Base-by-base conservation (phyloP, 2,329 filamentous ascomycete species). In the Cladophialophora bantiana region DNA sequence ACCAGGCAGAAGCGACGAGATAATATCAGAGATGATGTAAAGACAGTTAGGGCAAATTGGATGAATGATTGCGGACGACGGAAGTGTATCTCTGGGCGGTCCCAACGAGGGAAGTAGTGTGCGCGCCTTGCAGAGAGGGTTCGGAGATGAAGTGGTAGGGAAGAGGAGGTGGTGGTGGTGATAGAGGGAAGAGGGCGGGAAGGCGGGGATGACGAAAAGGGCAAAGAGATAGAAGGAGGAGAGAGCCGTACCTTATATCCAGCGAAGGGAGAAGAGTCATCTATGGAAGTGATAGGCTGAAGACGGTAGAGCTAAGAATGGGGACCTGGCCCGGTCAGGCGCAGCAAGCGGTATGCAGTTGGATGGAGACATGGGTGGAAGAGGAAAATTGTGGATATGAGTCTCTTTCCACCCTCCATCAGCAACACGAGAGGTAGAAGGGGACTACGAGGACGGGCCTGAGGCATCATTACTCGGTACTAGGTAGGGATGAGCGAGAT, bases 91-190 rank as follows among this genome's bases (percentile, higher is more conserved):
- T 53, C 57, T 80, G 82, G 83, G 84, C 82, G 83, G 81, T 84
- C 85, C 79, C 83, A 83, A 81, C 78, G 77, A 82, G 83, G 83
- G 83, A 81, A 83, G 82, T 84, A 84, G 83, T 83, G 84, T 84
- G 82, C 83, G 86, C 87, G 83, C 86, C 81, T 83, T 83, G 84
- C 82, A 85, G 85, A 83, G 83, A 82, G 84, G 84, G 48, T 62
- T 68, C 68, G 68, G 67, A 63, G 64, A 64, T 58, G 68, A 67
- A 59, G 66, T 65, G 60, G 56, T 57, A 53, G 35, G 57, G 48
- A 26, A 26, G 63, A 66, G 53, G 38, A 59, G 50, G 60, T 56
- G 50, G 55, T 55, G 50, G 59, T 31, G 34, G 62, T 42, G 66
- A 58, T 54, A 56, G 64, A 56, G 50, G 57, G 42, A 59, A 59